Base-by-base conservation (phyloP, 208 protist species). In the Strigomonas galati region DNA sequence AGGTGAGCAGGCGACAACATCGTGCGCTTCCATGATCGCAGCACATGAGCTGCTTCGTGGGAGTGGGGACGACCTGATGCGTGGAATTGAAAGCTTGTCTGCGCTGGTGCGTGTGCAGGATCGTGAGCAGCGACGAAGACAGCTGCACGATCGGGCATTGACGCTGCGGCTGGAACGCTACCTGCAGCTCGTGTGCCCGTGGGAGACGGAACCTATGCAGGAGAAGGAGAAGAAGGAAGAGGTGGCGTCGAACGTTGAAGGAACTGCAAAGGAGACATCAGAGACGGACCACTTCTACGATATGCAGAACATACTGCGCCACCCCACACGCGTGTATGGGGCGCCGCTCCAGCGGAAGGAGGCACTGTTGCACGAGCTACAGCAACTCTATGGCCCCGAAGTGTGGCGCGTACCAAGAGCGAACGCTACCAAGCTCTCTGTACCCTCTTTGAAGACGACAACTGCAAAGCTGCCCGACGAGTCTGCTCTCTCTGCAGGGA, bases 301-400 rank as follows among this genome's bases (percentile, higher is more conserved):
- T 15, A 2, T 44, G 53, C 26, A 37, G 44, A 19, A 59, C n/a
- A 6, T 40, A 1, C 6, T 62, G 58, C 21, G 46, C 15, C 4
- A 19, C 31, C 58, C 58, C n/a, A 26, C 17, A 37, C 27, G 21
- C 7, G 23, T 52, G 21, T 26, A 62, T 37, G 40, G 21, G 23
- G 35, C 44, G n/a, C 44, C 58, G 30, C 32, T 48, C 9, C 21
- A 5, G 14, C 28, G 46, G 35, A 72, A 67, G 52, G 52, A 48
- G 31, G 23, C 6, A 4, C 53, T 72, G 21, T 23, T 72, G 40
- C 52, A 57, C 2, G 51, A 51, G 19, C 67, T 72, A 0, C 31
- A 52, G 19, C 19, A 26, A 10, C 31, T 54, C 27, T 65, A 46
- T 37, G 67, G 67, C 3, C 60, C 67, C 0, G 67, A 72, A 15